Conservation (phyloP, 306 rosid genomes). For the Cajanus cajan region DNA sequence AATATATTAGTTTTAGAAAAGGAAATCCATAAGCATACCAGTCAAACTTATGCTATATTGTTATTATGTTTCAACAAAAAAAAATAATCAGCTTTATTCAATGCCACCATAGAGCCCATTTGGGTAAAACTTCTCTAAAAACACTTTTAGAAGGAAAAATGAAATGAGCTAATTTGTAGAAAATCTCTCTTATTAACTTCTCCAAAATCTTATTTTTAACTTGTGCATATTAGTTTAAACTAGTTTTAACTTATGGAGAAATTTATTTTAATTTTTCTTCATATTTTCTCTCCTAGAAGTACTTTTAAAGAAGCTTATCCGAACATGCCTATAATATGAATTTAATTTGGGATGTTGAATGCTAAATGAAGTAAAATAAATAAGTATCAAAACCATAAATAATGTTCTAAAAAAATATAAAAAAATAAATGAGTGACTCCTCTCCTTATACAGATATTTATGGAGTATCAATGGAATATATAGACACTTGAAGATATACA, state of each 20-base stretch:
- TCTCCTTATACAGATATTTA: background rate
- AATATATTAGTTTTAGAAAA: background rate
- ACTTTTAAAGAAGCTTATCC: too few species aligned
- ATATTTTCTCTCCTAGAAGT: too few species aligned
- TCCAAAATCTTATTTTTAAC: too few species aligned
- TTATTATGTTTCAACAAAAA: background rate
- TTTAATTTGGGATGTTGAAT: background rate
- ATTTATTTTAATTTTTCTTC: too few species aligned
- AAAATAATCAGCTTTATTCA: slow-evolving; percentile 6
- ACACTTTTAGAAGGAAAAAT: too few species aligned
- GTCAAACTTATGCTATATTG: background rate
- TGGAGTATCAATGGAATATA: background rate
- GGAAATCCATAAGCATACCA: background rate
- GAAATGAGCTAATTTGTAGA: too few species aligned
- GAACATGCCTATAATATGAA: too few species aligned
- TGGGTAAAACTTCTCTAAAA: too few species aligned
- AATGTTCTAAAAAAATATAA: background rate
- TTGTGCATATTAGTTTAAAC: too few species aligned
- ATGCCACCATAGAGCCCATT: too few species aligned
- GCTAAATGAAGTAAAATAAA: background rate
- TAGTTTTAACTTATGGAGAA: too few species aligned
- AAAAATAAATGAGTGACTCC: background rate
- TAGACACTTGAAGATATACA: slow-evolving; percentile 1
- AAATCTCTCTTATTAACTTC: too few species aligned
- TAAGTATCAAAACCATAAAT: background rate